These are phyloP conservation scores for Tuber indicum DNA, from an alignment of 495 filamentous ascomycete genomes.

Conservation along the genomic window DNA sequence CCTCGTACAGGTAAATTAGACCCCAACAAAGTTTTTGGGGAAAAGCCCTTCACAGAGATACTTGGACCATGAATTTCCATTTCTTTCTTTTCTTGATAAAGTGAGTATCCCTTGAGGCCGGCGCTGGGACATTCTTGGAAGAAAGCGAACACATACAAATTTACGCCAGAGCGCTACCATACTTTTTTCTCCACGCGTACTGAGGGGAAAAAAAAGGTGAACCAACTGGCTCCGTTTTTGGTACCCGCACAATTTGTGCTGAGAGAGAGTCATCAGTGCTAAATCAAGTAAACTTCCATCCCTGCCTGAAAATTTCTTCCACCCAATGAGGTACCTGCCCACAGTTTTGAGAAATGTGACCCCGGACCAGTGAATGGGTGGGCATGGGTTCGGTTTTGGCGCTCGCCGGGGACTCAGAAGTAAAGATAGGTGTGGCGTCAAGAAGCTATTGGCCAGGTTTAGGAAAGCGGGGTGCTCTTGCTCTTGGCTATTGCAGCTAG, in stretches of 20 bases:
- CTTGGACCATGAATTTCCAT: background rate
- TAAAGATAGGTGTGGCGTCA: background rate
- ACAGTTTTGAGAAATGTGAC: background rate
- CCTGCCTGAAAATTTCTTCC: too few relatives aligned
- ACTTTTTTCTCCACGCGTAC: background rate
- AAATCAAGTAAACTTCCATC: background rate
- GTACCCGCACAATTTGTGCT: background rate
- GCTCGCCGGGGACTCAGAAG: background rate
- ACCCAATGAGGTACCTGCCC: background rate
- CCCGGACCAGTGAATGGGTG: background rate
- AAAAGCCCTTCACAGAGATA: background rate
- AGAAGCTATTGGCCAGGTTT: background rate
- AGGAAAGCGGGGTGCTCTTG: background rate
- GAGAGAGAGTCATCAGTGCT: background rate
- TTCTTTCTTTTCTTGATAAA: background rate
- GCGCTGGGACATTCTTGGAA: too few relatives aligned
- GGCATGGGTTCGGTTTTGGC: background rate
- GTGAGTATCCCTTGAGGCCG: background rate
- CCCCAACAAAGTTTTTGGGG: background rate
- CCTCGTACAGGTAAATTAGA: background rate
- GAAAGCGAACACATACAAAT: background rate
- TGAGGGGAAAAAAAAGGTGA: background rate
- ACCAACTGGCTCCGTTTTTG: background rate
- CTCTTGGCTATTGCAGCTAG: background rate
- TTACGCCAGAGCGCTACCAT: background rate